Evolutionary conservation across 441 rosid genomes (phyloP).

Genomic region (Brassica balearica): DNA sequence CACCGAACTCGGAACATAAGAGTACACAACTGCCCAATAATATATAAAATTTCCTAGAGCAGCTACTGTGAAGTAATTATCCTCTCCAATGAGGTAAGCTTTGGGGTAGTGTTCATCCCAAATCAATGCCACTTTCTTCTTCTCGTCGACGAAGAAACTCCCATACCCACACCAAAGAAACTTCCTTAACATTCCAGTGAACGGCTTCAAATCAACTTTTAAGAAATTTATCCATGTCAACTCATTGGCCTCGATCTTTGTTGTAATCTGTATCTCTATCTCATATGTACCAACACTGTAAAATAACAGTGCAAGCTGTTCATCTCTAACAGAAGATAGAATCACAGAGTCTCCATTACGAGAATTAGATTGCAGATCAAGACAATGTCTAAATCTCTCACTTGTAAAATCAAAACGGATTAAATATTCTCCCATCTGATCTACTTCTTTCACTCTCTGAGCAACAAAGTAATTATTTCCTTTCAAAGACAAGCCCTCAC

Average conservation of each 20-base stretch:
- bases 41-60: not conserved
- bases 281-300: not conserved
- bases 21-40: not conserved
- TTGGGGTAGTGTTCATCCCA: not conserved
- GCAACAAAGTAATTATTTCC: not conserved
- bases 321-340: slow-evolving; percentile 11
- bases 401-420: not conserved
- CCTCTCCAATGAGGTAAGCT: not conserved
- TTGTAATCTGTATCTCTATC: not conserved
- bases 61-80: not conserved
- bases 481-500: not conserved
- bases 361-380: not conserved
- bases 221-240: not conserved
- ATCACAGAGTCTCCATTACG: not conserved
- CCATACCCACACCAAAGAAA: not conserved
- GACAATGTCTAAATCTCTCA: slow-evolving; percentile 5
- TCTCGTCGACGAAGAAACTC: not conserved
- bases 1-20: not conserved
- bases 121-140: not conserved
- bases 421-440: not conserved
- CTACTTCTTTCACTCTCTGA: not conserved
- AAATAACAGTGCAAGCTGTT: not conserved
- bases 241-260: not conserved
- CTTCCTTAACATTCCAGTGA: not conserved
- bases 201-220: not conserved